Evolutionary conservation across 2,329 filamentous ascomycete genomes (phyloP).

Genomic region (Monosporascus sp.): DNA sequence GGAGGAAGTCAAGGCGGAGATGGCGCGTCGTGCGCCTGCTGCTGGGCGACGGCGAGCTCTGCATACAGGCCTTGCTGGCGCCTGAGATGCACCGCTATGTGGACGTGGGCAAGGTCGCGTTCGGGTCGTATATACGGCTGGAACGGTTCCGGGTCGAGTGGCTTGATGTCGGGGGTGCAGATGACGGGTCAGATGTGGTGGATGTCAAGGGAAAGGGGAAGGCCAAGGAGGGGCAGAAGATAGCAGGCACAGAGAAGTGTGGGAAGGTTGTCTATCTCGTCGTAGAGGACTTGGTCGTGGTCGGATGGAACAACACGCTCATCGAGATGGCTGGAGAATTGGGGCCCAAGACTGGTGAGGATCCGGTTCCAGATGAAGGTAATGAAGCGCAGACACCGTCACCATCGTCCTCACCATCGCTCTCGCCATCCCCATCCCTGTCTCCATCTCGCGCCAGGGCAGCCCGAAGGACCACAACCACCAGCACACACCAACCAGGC

Average conservation of each 20-base stretch:
- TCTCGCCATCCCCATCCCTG: not conserved
- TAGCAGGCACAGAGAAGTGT: not conserved
- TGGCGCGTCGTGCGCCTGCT: constrained; percentile 44
- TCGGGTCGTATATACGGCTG: constrained; percentile 46
- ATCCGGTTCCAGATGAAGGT: not conserved
- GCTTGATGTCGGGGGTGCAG: constrained; percentile 7
- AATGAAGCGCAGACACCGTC: constrained; percentile 2
- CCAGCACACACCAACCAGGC: not conserved
- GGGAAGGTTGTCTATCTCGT: constrained; percentile 37
- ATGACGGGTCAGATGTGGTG: not conserved
- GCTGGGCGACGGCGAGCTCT: constrained; percentile 49
- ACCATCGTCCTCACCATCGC: not conserved
- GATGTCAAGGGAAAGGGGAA: constrained; percentile 2
- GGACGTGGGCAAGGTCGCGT: constrained; percentile 37
- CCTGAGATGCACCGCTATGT: constrained; percentile 44
- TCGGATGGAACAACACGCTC: constrained; percentile 46
- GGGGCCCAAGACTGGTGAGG: not conserved
- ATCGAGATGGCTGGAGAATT: constrained; percentile 15
- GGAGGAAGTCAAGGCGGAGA: constrained; percentile 8
- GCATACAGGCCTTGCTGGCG: constrained; percentile 47
- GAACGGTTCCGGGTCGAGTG: constrained; percentile 34
- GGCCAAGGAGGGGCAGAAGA: constrained; percentile 5
- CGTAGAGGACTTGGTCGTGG: constrained; percentile 37
- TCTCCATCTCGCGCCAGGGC: not conserved
- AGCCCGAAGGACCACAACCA: not conserved